Evolutionary conservation across 306 rosid genomes (phyloP).

Genomic region (Clitoria ternatea): DNA sequence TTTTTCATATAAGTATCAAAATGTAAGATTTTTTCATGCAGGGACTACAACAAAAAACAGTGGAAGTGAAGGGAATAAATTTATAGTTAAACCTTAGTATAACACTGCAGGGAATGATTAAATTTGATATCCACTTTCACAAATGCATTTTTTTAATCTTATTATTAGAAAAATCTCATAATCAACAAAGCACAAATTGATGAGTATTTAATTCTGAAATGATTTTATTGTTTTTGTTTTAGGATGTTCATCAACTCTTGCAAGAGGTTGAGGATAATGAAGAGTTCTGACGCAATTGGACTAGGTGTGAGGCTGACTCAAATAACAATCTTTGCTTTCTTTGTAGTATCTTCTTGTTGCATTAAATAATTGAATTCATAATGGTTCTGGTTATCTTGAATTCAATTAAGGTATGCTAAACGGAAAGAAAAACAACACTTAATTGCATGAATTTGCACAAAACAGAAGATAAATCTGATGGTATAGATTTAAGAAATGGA

Average conservation of each 20-base stretch:
- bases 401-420: too few relatives aligned
- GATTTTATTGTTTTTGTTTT: conserved; percentile 24
- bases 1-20: too few relatives aligned
- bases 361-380: too few relatives aligned
- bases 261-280: conserved; percentile 91
- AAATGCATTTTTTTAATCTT: background rate
- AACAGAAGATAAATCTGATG: background rate
- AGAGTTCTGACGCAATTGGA: conserved; percentile 95
- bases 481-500: background rate
- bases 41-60: too few relatives aligned
- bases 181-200: background rate
- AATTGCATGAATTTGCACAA: background rate
- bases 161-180: background rate
- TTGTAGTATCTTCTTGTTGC: background rate
- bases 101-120: background rate
- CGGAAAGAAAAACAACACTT: too few relatives aligned
- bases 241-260: conserved; percentile 88
- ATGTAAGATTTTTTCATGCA: too few relatives aligned
- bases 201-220: conserved; percentile 4
- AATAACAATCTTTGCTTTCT: background rate
- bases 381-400: too few relatives aligned
- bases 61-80: too few relatives aligned
- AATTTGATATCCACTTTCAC: background rate
- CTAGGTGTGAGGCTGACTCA: conserved; percentile 56
- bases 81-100: too few relatives aligned